Evolutionary conservation across 2,329 filamentous ascomycete species (phyloP).

Genomic region (Exserohilum turcica): DNA sequence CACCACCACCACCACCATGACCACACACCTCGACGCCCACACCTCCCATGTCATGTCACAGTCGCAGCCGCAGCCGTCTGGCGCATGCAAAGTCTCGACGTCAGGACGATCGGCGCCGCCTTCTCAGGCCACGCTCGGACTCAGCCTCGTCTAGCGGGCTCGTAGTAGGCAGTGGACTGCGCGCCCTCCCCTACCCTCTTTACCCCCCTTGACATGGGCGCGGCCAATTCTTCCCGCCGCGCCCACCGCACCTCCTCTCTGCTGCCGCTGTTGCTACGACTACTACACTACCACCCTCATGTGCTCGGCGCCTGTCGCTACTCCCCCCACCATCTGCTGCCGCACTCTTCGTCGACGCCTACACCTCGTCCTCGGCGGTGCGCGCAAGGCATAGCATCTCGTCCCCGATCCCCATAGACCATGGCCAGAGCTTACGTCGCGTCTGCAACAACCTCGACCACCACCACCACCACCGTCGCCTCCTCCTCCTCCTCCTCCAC

Average conservation of each 20-base stretch:
- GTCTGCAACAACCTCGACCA: conserved; percentile 18
- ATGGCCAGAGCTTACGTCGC: conserved; percentile 31
- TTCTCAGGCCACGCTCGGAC: conserved; percentile 13
- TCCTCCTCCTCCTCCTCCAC: conserved; percentile 18
- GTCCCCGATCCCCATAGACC: conserved; percentile 11
- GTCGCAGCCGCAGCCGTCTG: conserved; percentile 7
- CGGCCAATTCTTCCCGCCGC: conserved; percentile 14
- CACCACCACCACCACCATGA: too few species aligned
- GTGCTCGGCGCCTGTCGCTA: conserved; percentile 6
- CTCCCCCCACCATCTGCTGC: conserved; percentile 5
- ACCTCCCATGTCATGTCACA: too few species aligned
- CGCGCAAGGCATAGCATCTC: conserved; percentile 7
- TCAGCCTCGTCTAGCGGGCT: conserved; percentile 11
- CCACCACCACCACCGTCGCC: conserved; percentile 21
- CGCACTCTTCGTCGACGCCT: conserved; percentile 10
- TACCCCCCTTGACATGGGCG: conserved; percentile 7
- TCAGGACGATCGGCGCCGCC: conserved; percentile 12
- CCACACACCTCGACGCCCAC: too few species aligned
- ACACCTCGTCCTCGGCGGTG: conserved; percentile 8
- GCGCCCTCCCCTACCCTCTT: not conserved
- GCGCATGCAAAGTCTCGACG: conserved; percentile 16
- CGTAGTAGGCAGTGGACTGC: conserved; percentile 1
- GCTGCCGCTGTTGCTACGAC: not conserved
- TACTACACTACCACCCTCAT: conserved; percentile 8
- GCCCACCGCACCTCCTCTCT: conserved; percentile 5